phyloP scores from a whole-genome alignment of 2,329 filamentous ascomycete genomes.

The Aspergillus carbonarius region DNA sequence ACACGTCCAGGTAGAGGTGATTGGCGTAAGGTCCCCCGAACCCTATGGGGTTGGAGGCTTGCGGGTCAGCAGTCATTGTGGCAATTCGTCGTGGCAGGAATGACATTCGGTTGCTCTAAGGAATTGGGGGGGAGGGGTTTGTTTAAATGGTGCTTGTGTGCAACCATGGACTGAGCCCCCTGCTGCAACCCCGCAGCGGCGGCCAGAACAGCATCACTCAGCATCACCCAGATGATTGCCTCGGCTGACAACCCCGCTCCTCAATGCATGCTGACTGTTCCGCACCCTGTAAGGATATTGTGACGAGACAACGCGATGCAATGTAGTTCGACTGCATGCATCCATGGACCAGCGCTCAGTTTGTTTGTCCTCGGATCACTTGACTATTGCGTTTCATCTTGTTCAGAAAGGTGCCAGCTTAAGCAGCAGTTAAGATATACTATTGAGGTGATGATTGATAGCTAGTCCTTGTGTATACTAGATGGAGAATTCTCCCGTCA shows the following conservation, averaged over 20 bases:
- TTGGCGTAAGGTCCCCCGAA: constrained; percentile 29
- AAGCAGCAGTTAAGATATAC: background rate
- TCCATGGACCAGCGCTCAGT: background rate
- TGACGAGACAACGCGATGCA: background rate
- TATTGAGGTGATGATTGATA: background rate
- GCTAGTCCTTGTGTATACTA: background rate
- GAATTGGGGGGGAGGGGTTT: background rate
- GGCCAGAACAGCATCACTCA: background rate
- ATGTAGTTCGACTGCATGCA: background rate
- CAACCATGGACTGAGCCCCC: background rate
- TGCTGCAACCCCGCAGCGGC: background rate
- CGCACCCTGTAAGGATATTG: background rate
- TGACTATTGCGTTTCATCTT: too few species aligned
- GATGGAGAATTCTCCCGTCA: constrained; percentile 14
- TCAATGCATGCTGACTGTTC: background rate
- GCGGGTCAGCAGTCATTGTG: constrained; percentile 2
- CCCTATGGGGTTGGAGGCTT: constrained; percentile 20
- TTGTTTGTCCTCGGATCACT: background rate
- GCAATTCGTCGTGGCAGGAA: background rate
- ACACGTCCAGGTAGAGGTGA: constrained; percentile 23
- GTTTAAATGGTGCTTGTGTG: background rate
- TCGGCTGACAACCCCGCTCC: background rate
- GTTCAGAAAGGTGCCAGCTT: background rate
- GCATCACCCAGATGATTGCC: too few species aligned
- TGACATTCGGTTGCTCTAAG: background rate